A percentile compares a stretch with the other conserved stretches of the same genome.
Conservation (phyloP, 225 moss, liverwort and hornwort genomes). For the Pleurozium schreberi region DNA sequence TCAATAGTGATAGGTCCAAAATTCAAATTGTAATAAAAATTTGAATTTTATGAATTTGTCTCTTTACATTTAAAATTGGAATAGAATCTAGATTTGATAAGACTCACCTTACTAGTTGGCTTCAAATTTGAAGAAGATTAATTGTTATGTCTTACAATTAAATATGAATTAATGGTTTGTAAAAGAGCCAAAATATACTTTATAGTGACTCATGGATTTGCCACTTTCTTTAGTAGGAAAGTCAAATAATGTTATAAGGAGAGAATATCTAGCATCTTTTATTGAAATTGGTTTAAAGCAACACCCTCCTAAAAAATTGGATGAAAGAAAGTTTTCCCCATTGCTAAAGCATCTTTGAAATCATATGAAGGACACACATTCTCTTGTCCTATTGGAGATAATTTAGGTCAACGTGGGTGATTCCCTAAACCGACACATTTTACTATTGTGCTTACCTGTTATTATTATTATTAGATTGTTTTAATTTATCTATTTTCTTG, state of each 20-base stretch:
- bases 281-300: not conserved
- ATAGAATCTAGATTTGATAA: not conserved
- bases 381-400: too few species aligned
- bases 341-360: fast-evolving
- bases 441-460: not conserved
- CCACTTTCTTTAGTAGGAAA: not conserved
- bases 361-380: fast-evolving
- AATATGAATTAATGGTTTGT: fast-evolving
- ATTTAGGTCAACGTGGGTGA: too few species aligned
- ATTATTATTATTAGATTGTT: fast-evolving
- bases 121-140: not conserved
- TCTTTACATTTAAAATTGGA: not conserved
- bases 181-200: too few species aligned
- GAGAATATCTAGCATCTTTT: too few species aligned
- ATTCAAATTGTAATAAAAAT: not conserved
- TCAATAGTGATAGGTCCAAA: fast-evolving
- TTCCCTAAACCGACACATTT: too few species aligned
- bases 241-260: not conserved
- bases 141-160: not conserved
- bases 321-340: too few species aligned
- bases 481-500: not conserved
- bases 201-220: fast-evolving
- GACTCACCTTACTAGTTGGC: fast-evolving
- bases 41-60: not conserved
- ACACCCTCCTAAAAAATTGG: not conserved